Evolutionary conservation across 176 grass and related monocot genomes (phyloP).

Genomic region (Tillandsia leiboldiana): DNA sequence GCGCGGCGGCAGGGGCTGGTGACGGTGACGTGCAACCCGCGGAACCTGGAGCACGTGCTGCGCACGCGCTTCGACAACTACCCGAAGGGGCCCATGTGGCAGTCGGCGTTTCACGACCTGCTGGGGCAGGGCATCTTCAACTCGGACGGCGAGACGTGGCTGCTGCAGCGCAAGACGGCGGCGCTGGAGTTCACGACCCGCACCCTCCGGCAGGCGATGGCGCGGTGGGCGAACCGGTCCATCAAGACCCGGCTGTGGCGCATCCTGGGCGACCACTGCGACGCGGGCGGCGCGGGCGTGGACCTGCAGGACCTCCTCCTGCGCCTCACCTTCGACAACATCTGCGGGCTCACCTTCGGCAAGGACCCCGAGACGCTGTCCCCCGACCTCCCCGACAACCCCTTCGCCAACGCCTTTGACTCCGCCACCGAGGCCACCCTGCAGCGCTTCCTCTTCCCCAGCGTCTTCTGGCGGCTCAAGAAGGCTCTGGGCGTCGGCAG

Average conservation of each 20-base stretch:
- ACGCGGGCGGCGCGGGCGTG: slow-evolving; percentile 29
- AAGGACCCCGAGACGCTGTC: slow-evolving; percentile 87
- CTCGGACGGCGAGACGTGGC: slow-evolving; percentile 92
- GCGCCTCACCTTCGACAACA: slow-evolving; percentile 93
- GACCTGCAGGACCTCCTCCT: slow-evolving; percentile 89
- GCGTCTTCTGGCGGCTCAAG: slow-evolving; percentile 77
- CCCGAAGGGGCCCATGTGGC: slow-evolving; percentile 88
- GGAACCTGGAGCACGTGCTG: slow-evolving; percentile 93
- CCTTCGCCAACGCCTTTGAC: slow-evolving; percentile 81
- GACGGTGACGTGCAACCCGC: slow-evolving; percentile 83
- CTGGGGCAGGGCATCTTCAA: slow-evolving; percentile 97
- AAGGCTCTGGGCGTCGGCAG: slow-evolving; percentile 71
- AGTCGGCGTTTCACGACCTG: slow-evolving; percentile 87
- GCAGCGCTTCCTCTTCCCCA: slow-evolving; percentile 71
- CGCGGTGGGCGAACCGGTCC: slow-evolving; percentile 67
- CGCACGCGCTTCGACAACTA: slow-evolving; percentile 93
- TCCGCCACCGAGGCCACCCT: slow-evolving; percentile 70
- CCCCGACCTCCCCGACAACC: slow-evolving; percentile 46
- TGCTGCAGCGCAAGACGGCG: slow-evolving; percentile 92
- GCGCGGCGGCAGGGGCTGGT: slow-evolving; percentile 79
- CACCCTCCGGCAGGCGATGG: slow-evolving; percentile 85
- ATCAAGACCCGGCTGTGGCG: slow-evolving; percentile 68
- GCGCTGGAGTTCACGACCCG: slow-evolving; percentile 94
- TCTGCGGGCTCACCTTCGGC: slow-evolving; percentile 93
- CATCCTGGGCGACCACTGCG: slow-evolving; percentile 50